Base-by-base conservation (phyloP, 345 rosid genomes). In the Euphorbia peplus region DNA sequence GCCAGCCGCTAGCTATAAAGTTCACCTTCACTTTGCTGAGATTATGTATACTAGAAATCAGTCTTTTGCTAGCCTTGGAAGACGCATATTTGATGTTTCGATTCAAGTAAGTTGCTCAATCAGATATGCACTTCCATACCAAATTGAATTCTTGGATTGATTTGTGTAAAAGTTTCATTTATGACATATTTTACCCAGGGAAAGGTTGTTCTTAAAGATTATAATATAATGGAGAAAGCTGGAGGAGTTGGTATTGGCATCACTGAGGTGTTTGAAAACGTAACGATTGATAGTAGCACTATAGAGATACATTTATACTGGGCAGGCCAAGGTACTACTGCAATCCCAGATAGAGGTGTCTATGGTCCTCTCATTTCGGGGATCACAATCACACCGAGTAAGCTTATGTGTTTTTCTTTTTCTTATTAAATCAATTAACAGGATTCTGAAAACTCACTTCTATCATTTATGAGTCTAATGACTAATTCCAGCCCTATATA, bases 311-410 rank as follows among this genome's bases (percentile, higher is more conserved):
- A 77, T 74, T 80, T 91, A 52, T 78, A 78, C 44, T 95, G 99
- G 99, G 19, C 75, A 19, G 96, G 98, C 13, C 89, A 84, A 86
- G 97, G 99, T 57, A 89, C 97, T 25, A 83, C 68, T n/a, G 73
- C 86, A 8, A 37, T 93, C 71, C 97, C 99, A 6, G 72, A 61
- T 2, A 65, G 93, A 68, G 91, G 90, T 42, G 87, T 79, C 52
- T 88, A 91, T 60, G 99, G 96, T 24, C 99, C 99, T 70, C 93
- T 95, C 60, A 87, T 95, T 72, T 88, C 93, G 12, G 99, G 86
- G 53, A 87, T 87, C 64, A 72, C 88, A 15, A 75, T 95, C 50
- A 87, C 89, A 60, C 89, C 93, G 9, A 87, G 97, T 95, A 79
- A 71, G 95, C 72, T 22, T 22, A 21, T 10, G 69, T 48, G 8